Evolutionary conservation across 352 stramenopile species (phyloP).

Genomic region (Phytophthora pisi): DNA sequence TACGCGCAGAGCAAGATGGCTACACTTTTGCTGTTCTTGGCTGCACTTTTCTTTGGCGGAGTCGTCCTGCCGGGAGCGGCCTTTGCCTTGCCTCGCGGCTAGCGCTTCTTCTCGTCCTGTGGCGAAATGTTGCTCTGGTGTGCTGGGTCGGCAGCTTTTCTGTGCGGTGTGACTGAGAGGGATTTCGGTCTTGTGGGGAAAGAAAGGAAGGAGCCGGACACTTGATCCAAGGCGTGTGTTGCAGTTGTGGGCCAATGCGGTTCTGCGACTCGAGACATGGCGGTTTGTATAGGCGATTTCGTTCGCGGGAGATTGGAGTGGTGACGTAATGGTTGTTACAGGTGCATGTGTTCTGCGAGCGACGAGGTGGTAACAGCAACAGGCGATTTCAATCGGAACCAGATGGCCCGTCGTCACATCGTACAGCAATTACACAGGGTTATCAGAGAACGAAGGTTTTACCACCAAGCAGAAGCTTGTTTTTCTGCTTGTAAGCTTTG

Average conservation of each 20-base stretch:
- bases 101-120: background rate
- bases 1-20: conserved; percentile 9
- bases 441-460: background rate
- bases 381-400: background rate
- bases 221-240: conserved; percentile 4
- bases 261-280: background rate
- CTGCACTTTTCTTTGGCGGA: too few relatives aligned
- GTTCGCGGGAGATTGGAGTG: background rate
- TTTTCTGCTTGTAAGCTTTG: background rate
- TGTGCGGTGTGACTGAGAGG: background rate
- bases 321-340: background rate
- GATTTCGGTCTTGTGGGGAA: background rate
- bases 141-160: background rate
- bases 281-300: background rate
- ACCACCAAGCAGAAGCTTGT: background rate
- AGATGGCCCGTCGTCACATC: background rate
- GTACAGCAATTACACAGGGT: background rate
- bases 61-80: too few relatives aligned
- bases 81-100: too few relatives aligned
- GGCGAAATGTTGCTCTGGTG: background rate
- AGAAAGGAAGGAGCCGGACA: background rate
- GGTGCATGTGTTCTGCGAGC: background rate
- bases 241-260: background rate
- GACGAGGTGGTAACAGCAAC: background rate
- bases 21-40: conserved; percentile 2